Conservation (phyloP, 78 protist species). For the Protostelium mycophagum region DNA sequence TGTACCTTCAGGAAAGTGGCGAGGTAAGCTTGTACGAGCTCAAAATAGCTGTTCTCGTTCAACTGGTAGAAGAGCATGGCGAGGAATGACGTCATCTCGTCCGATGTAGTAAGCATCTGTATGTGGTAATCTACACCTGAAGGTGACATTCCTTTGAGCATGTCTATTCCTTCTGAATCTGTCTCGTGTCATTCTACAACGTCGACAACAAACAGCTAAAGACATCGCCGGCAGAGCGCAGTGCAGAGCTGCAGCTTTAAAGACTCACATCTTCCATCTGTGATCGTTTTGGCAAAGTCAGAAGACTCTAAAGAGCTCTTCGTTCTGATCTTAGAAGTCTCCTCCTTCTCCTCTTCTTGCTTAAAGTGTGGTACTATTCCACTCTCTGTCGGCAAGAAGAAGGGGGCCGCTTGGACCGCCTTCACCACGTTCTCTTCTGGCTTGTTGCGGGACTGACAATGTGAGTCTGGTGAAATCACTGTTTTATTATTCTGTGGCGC, state of each 20-base stretch:
- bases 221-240: too few species aligned
- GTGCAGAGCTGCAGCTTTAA: background rate
- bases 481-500: too few species aligned
- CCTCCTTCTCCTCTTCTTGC: background rate
- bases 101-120: background rate
- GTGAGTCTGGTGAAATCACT: background rate
- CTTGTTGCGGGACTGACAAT: background rate
- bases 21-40: background rate
- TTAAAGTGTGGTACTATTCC: background rate
- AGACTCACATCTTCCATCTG: background rate
- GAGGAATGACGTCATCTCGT: background rate
- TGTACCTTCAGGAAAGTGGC: background rate
- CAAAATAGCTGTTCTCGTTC: background rate
- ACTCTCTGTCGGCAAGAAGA: background rate
- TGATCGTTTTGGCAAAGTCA: background rate
- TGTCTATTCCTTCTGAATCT: background rate
- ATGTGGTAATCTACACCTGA: background rate
- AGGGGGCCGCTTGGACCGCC: background rate
- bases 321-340: background rate
- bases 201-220: too few species aligned
- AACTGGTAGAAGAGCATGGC: background rate
- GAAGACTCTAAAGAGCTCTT: background rate
- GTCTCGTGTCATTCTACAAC: background rate
- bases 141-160: background rate
- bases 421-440: background rate